Base-by-base conservation (phyloP, 371 early-diverging fungal species). In the Mucor lusitanicus region DNA sequence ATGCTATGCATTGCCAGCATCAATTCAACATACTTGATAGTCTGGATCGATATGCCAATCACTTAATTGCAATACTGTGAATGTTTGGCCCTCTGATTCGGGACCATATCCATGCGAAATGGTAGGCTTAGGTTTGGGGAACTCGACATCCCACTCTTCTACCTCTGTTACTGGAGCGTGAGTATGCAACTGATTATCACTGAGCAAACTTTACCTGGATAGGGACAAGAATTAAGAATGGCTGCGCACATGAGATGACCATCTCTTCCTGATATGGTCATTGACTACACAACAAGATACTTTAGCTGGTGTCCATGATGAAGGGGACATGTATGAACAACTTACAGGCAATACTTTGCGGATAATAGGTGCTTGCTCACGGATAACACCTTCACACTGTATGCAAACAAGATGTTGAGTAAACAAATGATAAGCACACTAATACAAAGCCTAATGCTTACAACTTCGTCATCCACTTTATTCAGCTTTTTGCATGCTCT, bases 21-120 rank as follows among this genome's bases (percentile, higher is more conserved):
- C 1, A 37, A 5, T 19, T 59, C 3, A 5, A 58, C 64, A 61
- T 68, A 78, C 77, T 21, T 75, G 70, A 48, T 87, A 88, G 2
- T 79, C 63, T 23, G 83, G 80, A 66, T 88, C 89, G 25, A 87
- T 77, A 62, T 88, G 89, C 87, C 87, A 87, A 75, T 89, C 89
- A 59, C 87, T 86, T 35, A 89, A 56, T 19, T 89, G 89, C 11
- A 88, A 64, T 6, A 87, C 81, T 46, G 80, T 84, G 23, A 87
- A 65, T 23, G 70, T 80, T 30, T 75, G 50, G 15, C 78, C 81
- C 15, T 74, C 77, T 8, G 76, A 76, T 33, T 75, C 48, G 4
- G 19, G 12, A 54, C 28, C 54, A 27, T 25, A 28, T 4, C 15
- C 28, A 15, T 64, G 63, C 21, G 59, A 39, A 11, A 67, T 66